Conservation (phyloP, 257 asterid genomes). For the Anisodus acutangulus region DNA sequence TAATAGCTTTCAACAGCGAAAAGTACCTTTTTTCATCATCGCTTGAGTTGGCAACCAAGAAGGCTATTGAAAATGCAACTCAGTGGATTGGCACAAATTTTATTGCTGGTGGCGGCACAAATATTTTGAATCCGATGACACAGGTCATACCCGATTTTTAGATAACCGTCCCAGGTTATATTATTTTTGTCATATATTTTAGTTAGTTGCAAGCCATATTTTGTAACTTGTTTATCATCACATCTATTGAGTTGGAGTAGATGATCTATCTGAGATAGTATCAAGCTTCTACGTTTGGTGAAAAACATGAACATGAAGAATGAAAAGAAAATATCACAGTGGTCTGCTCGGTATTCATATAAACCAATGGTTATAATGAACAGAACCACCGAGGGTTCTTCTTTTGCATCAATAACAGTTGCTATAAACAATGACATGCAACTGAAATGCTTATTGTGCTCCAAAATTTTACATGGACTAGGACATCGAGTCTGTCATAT, state of each 20-base stretch:
- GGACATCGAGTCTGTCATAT: background rate
- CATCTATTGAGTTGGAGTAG: background rate
- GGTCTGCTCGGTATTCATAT: background rate
- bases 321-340: conserved; percentile 18
- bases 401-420: background rate
- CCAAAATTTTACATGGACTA: background rate
- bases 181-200: background rate
- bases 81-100: conserved; percentile 50
- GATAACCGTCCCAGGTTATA: background rate
- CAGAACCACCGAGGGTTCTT: background rate
- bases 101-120: conserved; percentile 50
- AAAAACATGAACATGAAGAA: conserved; percentile 22
- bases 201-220: background rate
- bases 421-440: background rate
- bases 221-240: background rate
- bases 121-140: conserved; percentile 43
- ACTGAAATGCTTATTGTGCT: background rate
- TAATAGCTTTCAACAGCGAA: conserved; percentile 49
- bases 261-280: background rate
- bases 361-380: conserved; percentile 18
- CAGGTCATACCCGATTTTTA: conserved; percentile 39
- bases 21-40: conserved; percentile 44
- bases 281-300: conserved; percentile 12
- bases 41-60: conserved; percentile 44
- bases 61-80: conserved; percentile 43